Base-by-base conservation (phyloP, 139 green algal species). In the Penium margaritaceum region DNA sequence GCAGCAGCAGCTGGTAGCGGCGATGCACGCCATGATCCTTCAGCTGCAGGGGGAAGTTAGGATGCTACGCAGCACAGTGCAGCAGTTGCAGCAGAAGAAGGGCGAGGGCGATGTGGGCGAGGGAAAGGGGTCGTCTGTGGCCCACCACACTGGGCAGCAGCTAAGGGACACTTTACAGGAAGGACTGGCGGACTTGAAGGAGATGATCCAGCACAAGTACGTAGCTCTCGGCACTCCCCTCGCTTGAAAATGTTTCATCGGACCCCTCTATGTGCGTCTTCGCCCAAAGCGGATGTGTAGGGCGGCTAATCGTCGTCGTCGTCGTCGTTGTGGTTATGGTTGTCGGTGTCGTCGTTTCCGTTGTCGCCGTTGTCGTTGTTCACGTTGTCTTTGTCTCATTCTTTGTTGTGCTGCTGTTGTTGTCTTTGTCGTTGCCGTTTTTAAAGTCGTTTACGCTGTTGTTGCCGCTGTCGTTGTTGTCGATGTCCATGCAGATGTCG, bases 91-190 rank as follows among this genome's bases (percentile, higher is more conserved):
- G n/a, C n/a, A n/a, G n/a, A n/a, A n/a, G n/a, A n/a, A n/a, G n/a
- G n/a, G n/a, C n/a, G n/a, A n/a, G n/a, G n/a, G n/a, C n/a, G n/a
- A n/a, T n/a, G n/a, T n/a, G n/a, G n/a, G n/a, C n/a, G n/a, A n/a
- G n/a, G n/a, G n/a, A n/a, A n/a, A n/a, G n/a, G n/a, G n/a, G n/a
- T n/a, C n/a, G n/a, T n/a, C n/a, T n/a, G n/a, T n/a, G n/a, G n/a
- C n/a, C n/a, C n/a, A n/a, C n/a, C n/a, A 63, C n/a, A 63, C n/a
- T 24, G 27, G 12, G 54, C 54, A 30, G n/a, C 54, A 63, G 54
- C n/a, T 63, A 24, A 63, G 27, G 54, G 54, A 63, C 54, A 30
- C n/a, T 27, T 24, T 63, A 24, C 54, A 63, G 54, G 54, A 63
- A 5, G 54, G 54, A 14, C n/a, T 63, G 54, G 12, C 32, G n/a